These are phyloP conservation scores for Alnus glutinosa DNA, from an alignment of 306 rosid genomes.

Conservation along the genomic window DNA sequence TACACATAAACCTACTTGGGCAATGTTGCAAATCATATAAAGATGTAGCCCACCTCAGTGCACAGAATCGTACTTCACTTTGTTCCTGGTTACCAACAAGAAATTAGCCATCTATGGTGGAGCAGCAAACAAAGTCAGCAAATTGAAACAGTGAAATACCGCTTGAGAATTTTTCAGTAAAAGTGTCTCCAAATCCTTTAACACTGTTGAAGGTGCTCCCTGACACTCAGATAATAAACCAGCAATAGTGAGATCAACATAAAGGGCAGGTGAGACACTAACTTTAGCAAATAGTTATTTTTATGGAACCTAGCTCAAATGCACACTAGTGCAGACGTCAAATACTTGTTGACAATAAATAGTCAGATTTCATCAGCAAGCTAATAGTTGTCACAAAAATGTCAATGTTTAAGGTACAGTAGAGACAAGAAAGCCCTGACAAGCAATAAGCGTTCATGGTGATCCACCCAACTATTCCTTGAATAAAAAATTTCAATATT, in stretches of 20 bases:
- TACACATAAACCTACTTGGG: conserved; percentile 87
- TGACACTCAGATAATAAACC: conserved; percentile 40
- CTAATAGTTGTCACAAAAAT: not conserved
- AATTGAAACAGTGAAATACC: conserved; percentile 50
- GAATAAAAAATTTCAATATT: not conserved
- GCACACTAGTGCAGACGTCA: not conserved
- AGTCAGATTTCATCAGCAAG: not conserved
- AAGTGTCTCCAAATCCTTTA: conserved; percentile 77
- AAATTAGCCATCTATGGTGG: conserved; percentile 19
- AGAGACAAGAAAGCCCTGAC: not conserved
- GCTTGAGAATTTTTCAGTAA: conserved; percentile 65
- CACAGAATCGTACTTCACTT: conserved; percentile 88
- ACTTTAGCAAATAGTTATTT: not conserved
- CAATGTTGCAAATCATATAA: conserved; percentile 83
- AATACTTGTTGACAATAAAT: not conserved
- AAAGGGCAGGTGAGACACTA: conserved; percentile 1
- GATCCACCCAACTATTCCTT: not conserved
- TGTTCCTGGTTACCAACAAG: conserved; percentile 64
- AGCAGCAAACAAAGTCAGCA: conserved; percentile 8
- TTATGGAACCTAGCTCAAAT: not conserved
- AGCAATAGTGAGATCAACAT: conserved; percentile 23
- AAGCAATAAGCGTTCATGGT: not conserved
- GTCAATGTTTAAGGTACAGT: not conserved
- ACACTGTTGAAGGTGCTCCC: conserved; percentile 71
- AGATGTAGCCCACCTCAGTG: conserved; percentile 87